phyloP scores from a whole-genome alignment of 208 protist species.

The Acanthamoeba culbertsoni region DNA sequence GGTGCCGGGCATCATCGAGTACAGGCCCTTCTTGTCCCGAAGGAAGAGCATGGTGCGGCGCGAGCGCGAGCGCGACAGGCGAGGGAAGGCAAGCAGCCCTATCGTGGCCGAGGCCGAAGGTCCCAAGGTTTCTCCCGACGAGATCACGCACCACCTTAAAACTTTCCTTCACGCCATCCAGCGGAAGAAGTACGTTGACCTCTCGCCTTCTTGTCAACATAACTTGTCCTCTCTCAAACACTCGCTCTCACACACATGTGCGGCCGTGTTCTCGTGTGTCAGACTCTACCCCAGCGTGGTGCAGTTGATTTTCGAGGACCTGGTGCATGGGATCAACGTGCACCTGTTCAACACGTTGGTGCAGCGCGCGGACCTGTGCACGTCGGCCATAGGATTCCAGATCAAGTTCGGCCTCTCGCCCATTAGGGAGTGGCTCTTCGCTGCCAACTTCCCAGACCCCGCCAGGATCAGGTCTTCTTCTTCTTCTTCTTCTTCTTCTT shows the following conservation, averaged over 20 bases:
- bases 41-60: slow-evolving; percentile 21
- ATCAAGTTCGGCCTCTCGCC: slow-evolving; percentile 38
- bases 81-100: neutral
- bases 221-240: neutral
- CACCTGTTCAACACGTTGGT: slow-evolving; percentile 17
- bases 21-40: slow-evolving; percentile 5
- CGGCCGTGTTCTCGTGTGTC: neutral
- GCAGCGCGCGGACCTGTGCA: neutral
- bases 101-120: neutral
- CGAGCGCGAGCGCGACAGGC: slow-evolving; percentile 4
- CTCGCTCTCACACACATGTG: neutral
- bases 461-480: neutral
- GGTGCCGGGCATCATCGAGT: slow-evolving; percentile 36
- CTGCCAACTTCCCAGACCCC: neutral
- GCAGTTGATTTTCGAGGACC: slow-evolving; percentile 18
- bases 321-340: slow-evolving; percentile 6
- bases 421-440: neutral
- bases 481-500: too few species aligned
- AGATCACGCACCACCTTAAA: neutral
- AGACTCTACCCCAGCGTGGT: neutral
- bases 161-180: neutral
- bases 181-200: neutral
- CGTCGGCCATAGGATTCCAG: neutral
- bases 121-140: neutral
- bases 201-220: neutral